Base-by-base conservation (phyloP, 768 basidiomycete genomes). In the Peribolospora baueri region DNA sequence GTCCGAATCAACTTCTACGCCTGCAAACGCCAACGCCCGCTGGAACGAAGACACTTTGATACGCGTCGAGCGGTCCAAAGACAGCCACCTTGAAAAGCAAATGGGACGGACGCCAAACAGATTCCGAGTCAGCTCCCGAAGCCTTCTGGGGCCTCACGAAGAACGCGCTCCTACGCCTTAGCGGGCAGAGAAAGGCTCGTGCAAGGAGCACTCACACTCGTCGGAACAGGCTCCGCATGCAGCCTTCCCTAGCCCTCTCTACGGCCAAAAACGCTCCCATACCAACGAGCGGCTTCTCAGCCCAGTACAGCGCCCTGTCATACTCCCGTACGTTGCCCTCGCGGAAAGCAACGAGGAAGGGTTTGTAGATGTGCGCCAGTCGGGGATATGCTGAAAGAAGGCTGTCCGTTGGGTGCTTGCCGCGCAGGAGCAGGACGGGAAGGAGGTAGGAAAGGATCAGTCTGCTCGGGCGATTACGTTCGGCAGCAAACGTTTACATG, bases 371-470 rank as follows among this genome's bases (percentile, higher is more conserved):
- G 50, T 79, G 74, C 48, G 74, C 66, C 14, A 95, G 71, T 4
- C 76, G 71, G 1, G 84, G 81, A 66, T 84, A 87, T 5, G 77
- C 76, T 40, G 73, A 61, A 60, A 91, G 70, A 25, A 97, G 73
- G 55, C 74, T 74, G 42, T 67, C 60, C 0, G 86, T 80, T 8
- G 91, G 91, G 39, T 93, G 74, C 58, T 84, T 80, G 3, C 91
- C 93, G 57, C 78, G 79, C 46, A 93, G 71, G 46, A 98, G 78
- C 13, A 83, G 81, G 10, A 97, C 73, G 0, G 91, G 87, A 53
- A 97, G 77, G 42, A 97, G 75, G 65, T 85, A 93, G 36, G 81
- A 82, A 53, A 97, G 70, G 55, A 95, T 88, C 7, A 90, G 80
- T 65, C 88, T 95, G 57, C n/a, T 9, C 56, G 5, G 54, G 58